These are phyloP conservation scores for Sporothrix pallida DNA, from an alignment of 2,329 filamentous ascomycete genomes.

Conservation along the genomic window DNA sequence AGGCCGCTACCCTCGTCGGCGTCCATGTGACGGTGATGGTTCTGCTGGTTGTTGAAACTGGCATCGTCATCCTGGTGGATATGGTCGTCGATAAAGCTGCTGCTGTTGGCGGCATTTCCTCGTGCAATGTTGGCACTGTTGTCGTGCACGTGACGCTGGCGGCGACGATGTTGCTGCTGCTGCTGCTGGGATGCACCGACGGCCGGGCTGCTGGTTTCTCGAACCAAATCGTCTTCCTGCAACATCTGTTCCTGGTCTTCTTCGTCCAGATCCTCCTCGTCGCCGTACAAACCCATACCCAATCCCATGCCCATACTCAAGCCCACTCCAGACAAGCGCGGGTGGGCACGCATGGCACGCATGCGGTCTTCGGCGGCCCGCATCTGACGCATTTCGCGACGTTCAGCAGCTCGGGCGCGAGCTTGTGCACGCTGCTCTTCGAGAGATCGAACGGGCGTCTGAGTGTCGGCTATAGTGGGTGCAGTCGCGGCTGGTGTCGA, in stretches of 20 bases:
- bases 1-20: slow-evolving; percentile 38
- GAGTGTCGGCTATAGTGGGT: not conserved
- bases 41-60: not conserved
- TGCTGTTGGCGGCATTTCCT: slow-evolving; percentile 12
- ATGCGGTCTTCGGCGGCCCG: slow-evolving; percentile 66
- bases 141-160: slow-evolving; percentile 25
- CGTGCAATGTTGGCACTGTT: slow-evolving; percentile 9
- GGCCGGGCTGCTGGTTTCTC: slow-evolving; percentile 34
- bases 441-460: slow-evolving; percentile 34
- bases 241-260: slow-evolving; percentile 64
- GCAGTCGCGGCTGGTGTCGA: slow-evolving; percentile 17
- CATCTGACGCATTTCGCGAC: slow-evolving; percentile 57
- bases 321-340: slow-evolving; percentile 43
- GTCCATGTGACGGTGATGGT: not conserved
- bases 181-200: slow-evolving; percentile 14
- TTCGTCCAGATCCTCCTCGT: slow-evolving; percentile 60
- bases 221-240: slow-evolving; percentile 65
- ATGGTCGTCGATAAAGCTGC: not conserved
- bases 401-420: slow-evolving; percentile 46
- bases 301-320: slow-evolving; percentile 32
- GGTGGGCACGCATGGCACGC: slow-evolving; percentile 61
- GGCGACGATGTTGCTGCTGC: slow-evolving; percentile 39
- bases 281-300: slow-evolving; percentile 51
- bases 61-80: slow-evolving; percentile 21
- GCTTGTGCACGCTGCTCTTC: slow-evolving; percentile 49